phyloP scores from a whole-genome alignment of 768 basidiomycete species.

The Lactarius akahatsu region DNA sequence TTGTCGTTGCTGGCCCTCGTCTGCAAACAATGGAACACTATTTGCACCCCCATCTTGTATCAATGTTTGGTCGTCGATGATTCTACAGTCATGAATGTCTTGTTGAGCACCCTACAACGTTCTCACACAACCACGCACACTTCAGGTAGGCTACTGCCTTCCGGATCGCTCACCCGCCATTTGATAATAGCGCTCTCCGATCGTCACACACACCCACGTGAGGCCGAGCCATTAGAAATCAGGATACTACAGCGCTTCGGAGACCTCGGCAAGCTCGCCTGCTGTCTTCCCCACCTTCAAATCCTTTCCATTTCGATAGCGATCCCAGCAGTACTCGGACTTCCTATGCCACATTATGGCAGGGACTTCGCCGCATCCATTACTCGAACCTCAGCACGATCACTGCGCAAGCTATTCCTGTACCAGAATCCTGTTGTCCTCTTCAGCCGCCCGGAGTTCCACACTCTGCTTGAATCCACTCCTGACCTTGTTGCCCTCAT shows the following conservation, averaged over 20 bases:
- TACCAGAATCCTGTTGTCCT: constrained; percentile 10
- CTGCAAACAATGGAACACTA: constrained; percentile 22
- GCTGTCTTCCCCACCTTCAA: constrained; percentile 19
- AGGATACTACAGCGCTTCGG: constrained; percentile 19
- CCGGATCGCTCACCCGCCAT: constrained; percentile 17
- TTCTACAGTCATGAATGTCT: background rate
- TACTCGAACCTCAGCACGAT: constrained; percentile 11
- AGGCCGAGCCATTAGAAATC: constrained; percentile 1
- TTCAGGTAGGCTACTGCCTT: constrained; percentile 8
- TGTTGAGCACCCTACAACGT: constrained; percentile 16
- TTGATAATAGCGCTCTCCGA: constrained; percentile 23
- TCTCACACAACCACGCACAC: background rate
- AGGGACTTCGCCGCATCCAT: constrained; percentile 13
- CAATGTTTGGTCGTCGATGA: constrained; percentile 18
- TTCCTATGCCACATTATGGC: constrained; percentile 20
- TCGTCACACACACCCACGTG: background rate
- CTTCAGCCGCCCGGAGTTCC: constrained; percentile 15
- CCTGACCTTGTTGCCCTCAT: constrained; percentile 16
- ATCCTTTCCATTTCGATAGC: constrained; percentile 20
- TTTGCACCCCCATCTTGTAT: constrained; percentile 19
- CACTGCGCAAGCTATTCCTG: constrained; percentile 17
- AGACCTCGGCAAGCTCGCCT: constrained; percentile 17
- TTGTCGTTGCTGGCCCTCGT: constrained; percentile 14
- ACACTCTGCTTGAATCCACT: constrained; percentile 15
- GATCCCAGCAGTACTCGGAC: background rate